Percentiles rank a stretch among this genome's conserved stretches.
Conservation (phyloP, 352 stramenopile genomes). For the Globisporangium middletonii region DNA sequence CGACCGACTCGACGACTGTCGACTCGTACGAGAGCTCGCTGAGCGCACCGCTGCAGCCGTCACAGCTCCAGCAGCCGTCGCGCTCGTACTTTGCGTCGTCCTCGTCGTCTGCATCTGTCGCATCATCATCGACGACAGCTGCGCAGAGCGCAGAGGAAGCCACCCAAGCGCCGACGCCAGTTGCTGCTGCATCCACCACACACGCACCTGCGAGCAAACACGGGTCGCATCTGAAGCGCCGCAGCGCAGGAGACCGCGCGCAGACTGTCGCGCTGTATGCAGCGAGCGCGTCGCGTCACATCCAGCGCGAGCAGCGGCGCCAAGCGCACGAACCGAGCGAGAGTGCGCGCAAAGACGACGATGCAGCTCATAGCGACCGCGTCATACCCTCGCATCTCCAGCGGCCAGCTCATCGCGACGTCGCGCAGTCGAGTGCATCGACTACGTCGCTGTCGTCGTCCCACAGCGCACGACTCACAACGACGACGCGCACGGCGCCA, state of each 20-base stretch:
- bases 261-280: not conserved
- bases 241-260: not conserved
- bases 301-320: not conserved
- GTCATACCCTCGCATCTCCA: too few species aligned
- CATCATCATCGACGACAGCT: not conserved
- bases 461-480: too few species aligned
- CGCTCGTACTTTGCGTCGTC: conserved; percentile 14
- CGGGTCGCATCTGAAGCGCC: not conserved
- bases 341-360: too few species aligned
- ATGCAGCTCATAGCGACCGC: too few species aligned
- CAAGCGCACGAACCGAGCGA: too few species aligned
- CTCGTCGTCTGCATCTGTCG: conserved; percentile 4
- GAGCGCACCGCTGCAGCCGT: conserved; percentile 1
- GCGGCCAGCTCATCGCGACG: too few species aligned
- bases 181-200: not conserved
- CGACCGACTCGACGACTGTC: not conserved
- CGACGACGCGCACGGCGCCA: not conserved
- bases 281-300: not conserved
- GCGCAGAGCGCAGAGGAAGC: conserved; percentile 1
- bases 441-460: too few species aligned
- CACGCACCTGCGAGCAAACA: not conserved
- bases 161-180: not conserved
- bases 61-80: conserved; percentile 15
- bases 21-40: not conserved
- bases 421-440: too few species aligned